phyloP scores from a whole-genome alignment of 2,329 filamentous ascomycete species.

The Paracorniculantispora psalliotae region DNA sequence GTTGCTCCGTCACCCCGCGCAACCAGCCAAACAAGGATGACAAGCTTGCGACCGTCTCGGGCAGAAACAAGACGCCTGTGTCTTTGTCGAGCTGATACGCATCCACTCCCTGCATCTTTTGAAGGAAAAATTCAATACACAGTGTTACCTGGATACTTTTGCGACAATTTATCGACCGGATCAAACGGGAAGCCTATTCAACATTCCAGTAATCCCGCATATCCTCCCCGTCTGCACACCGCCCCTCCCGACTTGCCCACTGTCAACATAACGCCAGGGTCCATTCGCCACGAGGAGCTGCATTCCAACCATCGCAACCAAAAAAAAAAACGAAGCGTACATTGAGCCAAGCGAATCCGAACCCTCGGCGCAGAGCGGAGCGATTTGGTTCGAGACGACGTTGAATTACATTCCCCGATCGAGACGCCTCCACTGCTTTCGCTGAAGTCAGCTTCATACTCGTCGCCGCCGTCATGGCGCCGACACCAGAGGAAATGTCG shows the following conservation, averaged over 20 bases:
- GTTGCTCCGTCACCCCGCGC: slow-evolving; percentile 14
- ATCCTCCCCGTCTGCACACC: background rate
- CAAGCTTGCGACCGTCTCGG: slow-evolving; percentile 7
- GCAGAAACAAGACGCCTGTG: background rate
- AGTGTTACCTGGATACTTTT: background rate
- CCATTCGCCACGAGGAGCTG: background rate
- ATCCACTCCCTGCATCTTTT: slow-evolving; percentile 1
- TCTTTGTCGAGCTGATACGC: slow-evolving; percentile 2
- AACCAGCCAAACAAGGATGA: slow-evolving; percentile 12
- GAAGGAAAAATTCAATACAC: background rate
- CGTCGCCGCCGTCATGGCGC: slow-evolving; percentile 53
- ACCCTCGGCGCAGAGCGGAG: background rate
- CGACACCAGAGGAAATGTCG: slow-evolving; percentile 55
- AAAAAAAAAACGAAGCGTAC: too few species aligned
- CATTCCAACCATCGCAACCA: slow-evolving; percentile 5
- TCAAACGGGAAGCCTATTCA: background rate
- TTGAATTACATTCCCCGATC: background rate
- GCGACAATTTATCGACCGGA: background rate
- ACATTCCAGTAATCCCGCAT: slow-evolving; percentile 2
- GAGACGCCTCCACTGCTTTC: background rate
- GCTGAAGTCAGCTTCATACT: slow-evolving; percentile 14
- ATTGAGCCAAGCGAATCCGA: background rate
- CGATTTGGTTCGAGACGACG: background rate
- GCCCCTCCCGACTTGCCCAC: background rate
- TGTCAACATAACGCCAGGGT: slow-evolving; percentile 1